Base-by-base conservation (phyloP, 2,329 filamentous ascomycete genomes). In the Penicillium sp. region DNA sequence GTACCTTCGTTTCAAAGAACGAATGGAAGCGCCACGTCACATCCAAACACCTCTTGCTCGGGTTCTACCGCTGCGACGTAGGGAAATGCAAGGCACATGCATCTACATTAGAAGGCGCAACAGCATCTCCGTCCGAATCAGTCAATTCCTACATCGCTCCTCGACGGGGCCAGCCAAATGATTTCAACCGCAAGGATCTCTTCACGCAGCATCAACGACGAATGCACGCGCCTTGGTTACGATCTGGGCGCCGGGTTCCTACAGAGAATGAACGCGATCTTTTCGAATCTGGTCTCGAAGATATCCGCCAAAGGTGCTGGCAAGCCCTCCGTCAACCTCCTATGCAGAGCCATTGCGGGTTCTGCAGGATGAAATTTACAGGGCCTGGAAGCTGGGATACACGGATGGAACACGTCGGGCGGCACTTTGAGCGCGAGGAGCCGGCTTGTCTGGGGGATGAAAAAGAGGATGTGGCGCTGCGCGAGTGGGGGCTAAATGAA, bases 11-110 rank as follows among this genome's bases (percentile, higher is more conserved):
- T 3, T 87, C 83, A 62, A 96, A 96, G 76, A 96, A 96, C 69
- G 92, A 97, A 71, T 97, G 93, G 93, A 97, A 97, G 73, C 86
- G 93, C 0, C 93, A 97, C 69, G 85, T 93, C 65, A 77, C 80
- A 31, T 89, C 88, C 0, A 89, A 96, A 68, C 93, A 97, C 68
- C 79, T 96, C 21, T 83, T 87, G 50, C 79, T 90, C 3, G 77
- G 83, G 43, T 89, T 86, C 74, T 97, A 87, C 84, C 80, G 88
- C 54, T 97, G 92, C 75, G 82, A 86, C 60, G 78, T 88, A 31
- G 88, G 84, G 57, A 67, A 72, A 7, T 88, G 85, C 68, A 69
- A 71, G 55, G n/a, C 55, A 46, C 45, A 52, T 64, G 54, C 7
- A 7, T 9, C 6, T 38, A 34, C 57, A 58, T 45, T 51, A 57